phyloP scores from a whole-genome alignment of 768 basidiomycete species.

The Serendipita sp. region DNA sequence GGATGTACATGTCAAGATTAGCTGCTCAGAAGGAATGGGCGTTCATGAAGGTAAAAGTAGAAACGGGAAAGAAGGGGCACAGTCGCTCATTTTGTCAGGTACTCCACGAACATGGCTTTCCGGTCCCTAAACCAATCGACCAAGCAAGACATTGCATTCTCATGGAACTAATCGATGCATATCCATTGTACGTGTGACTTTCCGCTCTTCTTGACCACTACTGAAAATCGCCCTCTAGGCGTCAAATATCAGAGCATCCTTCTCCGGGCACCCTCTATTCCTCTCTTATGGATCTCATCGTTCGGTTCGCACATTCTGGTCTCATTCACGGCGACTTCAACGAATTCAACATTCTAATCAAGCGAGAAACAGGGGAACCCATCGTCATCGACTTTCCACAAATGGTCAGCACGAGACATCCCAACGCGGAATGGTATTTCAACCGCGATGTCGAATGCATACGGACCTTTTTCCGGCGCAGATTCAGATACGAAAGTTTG shows the following conservation, averaged over 20 bases:
- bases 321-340: constrained; percentile 99
- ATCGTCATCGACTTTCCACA: constrained; percentile 98
- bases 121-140: constrained; percentile 85
- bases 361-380: constrained; percentile 55
- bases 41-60: constrained; percentile 74
- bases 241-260: constrained; percentile 69
- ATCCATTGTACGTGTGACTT: constrained; percentile 55
- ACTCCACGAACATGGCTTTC: constrained; percentile 78
- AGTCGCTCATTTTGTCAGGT: constrained; percentile 35
- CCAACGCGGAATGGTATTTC: constrained; percentile 98
- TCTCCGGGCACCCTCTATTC: constrained; percentile 87
- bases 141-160: constrained; percentile 89
- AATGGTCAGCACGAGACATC: constrained; percentile 95
- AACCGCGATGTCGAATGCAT: constrained; percentile 98
- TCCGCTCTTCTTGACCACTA: neutral
- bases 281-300: constrained; percentile 83
- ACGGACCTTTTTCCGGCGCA: constrained; percentile 73
- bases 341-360: constrained; percentile 96
- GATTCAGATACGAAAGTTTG: constrained; percentile 84
- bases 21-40: constrained; percentile 97
- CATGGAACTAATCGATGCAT: constrained; percentile 93
- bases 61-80: neutral
- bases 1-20: constrained; percentile 98
- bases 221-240: constrained; percentile 31
- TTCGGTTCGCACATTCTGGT: constrained; percentile 81